A percentile compares a stretch with the other conserved stretches of the same genome.
phyloP scores from a whole-genome alignment of 139 green algal genomes.

The Coelastrella sp. region DNA sequence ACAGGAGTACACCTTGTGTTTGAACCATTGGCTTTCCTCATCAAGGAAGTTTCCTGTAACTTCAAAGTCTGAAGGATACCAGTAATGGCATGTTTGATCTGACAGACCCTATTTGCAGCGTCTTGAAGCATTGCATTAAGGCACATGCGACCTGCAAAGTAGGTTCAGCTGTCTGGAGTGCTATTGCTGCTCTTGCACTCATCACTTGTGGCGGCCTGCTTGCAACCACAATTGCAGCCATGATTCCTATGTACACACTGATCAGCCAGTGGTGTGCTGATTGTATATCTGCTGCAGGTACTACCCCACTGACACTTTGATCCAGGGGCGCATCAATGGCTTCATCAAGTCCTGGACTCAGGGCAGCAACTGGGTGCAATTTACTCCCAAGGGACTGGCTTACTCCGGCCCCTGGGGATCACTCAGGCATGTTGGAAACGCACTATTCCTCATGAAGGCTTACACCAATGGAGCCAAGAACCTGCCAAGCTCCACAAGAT shows the following conservation, averaged over 20 bases:
- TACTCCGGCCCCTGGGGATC: conserved; percentile 41
- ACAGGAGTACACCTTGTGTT: no score
- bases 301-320: conserved; percentile 28
- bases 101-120: no score
- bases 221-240: not conserved
- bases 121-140: no score
- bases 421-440: conserved; percentile 39
- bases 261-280: not conserved
- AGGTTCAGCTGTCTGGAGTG: not conserved
- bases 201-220: not conserved
- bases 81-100: no score
- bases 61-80: no score
- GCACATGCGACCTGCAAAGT: no score
- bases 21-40: no score
- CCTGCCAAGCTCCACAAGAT: not conserved
- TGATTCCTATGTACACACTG: no score
- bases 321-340: conserved; percentile 29
- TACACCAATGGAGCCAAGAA: not conserved
- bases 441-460: conserved; percentile 26
- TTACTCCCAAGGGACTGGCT: conserved; percentile 48
- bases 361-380: conserved; percentile 33
- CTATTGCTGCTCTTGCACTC: not conserved
- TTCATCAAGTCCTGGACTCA: conserved; percentile 43
- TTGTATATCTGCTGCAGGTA: not conserved
- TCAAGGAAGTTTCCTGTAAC: no score